Conservation (phyloP, 176 grass and related monocot species). For the Panicum miliaceum region DNA sequence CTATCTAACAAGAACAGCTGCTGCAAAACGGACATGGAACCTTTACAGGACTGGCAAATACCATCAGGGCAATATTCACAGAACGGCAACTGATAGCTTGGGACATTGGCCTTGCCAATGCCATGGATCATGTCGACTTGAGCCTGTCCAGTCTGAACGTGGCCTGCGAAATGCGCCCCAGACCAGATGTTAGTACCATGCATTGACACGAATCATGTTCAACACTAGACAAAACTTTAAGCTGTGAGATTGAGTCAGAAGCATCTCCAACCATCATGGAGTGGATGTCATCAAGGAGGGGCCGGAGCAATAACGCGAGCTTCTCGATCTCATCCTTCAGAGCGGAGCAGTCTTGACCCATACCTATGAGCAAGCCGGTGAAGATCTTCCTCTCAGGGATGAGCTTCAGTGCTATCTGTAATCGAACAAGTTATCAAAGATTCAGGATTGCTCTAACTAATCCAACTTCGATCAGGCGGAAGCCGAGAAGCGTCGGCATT, state of each 20-base stretch:
- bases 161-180: constrained; percentile 49
- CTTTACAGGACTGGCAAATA: constrained; percentile 20
- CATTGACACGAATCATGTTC: neutral
- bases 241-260: neutral
- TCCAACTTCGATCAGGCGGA: neutral
- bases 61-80: constrained; percentile 33
- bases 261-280: constrained; percentile 60
- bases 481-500: neutral
- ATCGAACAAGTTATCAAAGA: constrained; percentile 11
- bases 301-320: constrained; percentile 53
- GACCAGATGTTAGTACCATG: neutral
- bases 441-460: neutral
- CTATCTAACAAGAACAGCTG: neutral
- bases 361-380: constrained; percentile 42
- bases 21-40: neutral
- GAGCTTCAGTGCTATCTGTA: constrained; percentile 79
- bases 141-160: constrained; percentile 73
- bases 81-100: neutral
- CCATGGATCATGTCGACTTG: constrained; percentile 67
- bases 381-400: constrained; percentile 71
- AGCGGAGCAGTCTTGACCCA: constrained; percentile 35
- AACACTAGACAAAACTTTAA: neutral
- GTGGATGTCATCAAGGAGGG: constrained; percentile 68
- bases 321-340: constrained; percentile 51
- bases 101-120: neutral